Evolutionary conservation across 2,329 filamentous ascomycete species (phyloP), one percentile per base, ranked within the genome.

Genomic region (Exophiala dermatitidis): DNA sequence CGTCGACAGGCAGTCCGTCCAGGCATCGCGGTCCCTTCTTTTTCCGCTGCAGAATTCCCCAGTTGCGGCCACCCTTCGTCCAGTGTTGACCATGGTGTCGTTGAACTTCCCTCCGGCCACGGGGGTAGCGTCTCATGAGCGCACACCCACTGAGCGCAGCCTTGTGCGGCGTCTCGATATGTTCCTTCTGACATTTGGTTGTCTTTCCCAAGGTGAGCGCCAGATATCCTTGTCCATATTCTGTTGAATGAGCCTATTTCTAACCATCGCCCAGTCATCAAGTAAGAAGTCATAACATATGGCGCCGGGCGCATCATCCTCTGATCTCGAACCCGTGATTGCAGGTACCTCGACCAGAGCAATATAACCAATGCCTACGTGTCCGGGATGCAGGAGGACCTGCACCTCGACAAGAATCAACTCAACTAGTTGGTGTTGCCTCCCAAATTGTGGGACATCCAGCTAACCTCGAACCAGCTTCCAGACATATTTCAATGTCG

Each of bases 401-500:
- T 79, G 0, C 57, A 66, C 0, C 65, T 80, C 26, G 69, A 72
- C 38, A 71, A 71, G 0, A 79, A 79, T 57, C 68, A 80, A 51
- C 66, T 78, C 45, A 79, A 78, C 42, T 73, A 54, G 43, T 52
- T 8, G 41, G 42, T 47, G 12, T n/a, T 12, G 4, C 29, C 41
- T 37, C 19, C 12, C 8, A 29, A 8, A 3, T 10, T 8, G 9
- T 33, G 3, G 12, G 8, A 3, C 3, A 9, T 37, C 7, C 29
- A 12, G 19, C 6, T 30, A 43, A 28, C 19, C 19, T n/a, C 26
- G 19, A n/a, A 19, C n/a, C 31, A 67, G 65, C 56, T 71, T 72
- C 58, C 71, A 68, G 1, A 72, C 70, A 3, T 68, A 67, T 38
- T 70, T 71, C 53, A 72, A 71, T 50, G 65, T 68, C 12, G 67